Evolutionary conservation across 768 basidiomycete genomes (phyloP).

Genomic region (Collybia sp.): DNA sequence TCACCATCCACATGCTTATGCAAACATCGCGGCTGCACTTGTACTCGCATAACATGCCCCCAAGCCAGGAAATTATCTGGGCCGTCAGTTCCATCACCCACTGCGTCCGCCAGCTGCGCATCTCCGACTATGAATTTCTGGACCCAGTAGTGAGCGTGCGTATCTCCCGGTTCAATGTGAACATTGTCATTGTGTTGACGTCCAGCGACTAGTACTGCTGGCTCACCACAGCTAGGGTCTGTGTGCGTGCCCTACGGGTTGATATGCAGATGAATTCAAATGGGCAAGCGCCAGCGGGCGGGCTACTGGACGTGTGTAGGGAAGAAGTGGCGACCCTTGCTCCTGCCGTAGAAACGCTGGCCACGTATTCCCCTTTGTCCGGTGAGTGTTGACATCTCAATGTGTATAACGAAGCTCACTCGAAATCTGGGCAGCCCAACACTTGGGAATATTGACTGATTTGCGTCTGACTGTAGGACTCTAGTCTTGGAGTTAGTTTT

Average conservation of each 20-base stretch:
- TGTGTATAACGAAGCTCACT: too few relatives aligned
- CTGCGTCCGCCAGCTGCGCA: constrained; percentile 41
- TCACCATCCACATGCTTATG: constrained; percentile 35
- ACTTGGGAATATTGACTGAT: too few relatives aligned
- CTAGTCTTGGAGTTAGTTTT: too few relatives aligned
- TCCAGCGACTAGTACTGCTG: constrained; percentile 9
- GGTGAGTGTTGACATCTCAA: background rate
- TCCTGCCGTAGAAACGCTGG: constrained; percentile 4
- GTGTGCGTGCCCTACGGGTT: constrained; percentile 5
- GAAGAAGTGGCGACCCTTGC: too few relatives aligned
- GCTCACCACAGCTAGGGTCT: constrained; percentile 14
- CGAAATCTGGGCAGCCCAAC: too few relatives aligned
- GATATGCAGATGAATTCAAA: too few relatives aligned
- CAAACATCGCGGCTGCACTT: constrained; percentile 49
- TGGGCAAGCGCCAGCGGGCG: too few relatives aligned
- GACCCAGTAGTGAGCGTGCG: constrained; percentile 52
- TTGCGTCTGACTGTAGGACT: too few relatives aligned
- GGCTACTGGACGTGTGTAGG: too few relatives aligned
- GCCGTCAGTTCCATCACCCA: constrained; percentile 38
- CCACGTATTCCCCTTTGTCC: constrained; percentile 4
- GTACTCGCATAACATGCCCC: constrained; percentile 32
- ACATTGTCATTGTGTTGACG: background rate
- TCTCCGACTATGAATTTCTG: constrained; percentile 46
- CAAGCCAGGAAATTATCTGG: constrained; percentile 32
- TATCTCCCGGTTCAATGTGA: constrained; percentile 3